phyloP scores from a whole-genome alignment of 2,329 filamentous ascomycete genomes.

The Colletotrichum coccodes region DNA sequence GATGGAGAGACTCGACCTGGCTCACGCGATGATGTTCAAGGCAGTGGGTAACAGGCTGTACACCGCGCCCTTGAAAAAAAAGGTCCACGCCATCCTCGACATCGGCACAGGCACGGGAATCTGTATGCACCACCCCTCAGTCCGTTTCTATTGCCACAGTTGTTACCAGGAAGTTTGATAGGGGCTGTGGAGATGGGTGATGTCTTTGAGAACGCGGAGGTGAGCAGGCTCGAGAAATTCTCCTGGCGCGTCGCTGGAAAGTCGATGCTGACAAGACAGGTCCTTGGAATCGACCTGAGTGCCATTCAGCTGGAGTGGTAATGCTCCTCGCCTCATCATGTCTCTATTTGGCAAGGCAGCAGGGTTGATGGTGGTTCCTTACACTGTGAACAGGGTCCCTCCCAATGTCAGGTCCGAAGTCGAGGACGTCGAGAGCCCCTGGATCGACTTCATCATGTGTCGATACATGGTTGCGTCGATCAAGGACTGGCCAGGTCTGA shows the following conservation, averaged over 20 bases:
- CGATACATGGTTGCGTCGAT: slow-evolving; percentile 7
- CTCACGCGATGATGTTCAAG: background rate
- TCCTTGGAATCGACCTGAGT: background rate
- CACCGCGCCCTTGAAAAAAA: background rate
- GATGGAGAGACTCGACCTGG: background rate
- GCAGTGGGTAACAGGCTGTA: background rate
- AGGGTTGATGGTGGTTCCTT: background rate
- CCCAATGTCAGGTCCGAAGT: slow-evolving; percentile 72
- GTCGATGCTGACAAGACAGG: background rate
- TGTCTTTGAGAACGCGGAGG: background rate
- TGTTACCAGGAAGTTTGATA: slow-evolving; percentile 40
- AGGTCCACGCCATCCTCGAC: slow-evolving; percentile 21
- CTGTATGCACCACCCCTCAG: slow-evolving; percentile 36
- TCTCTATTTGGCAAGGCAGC: too few relatives aligned
- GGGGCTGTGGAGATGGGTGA: slow-evolving; percentile 42
- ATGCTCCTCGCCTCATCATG: background rate
- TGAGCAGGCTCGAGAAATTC: background rate
- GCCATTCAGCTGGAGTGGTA: background rate
- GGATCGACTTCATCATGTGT: slow-evolving; percentile 48
- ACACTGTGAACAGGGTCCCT: slow-evolving; percentile 57
- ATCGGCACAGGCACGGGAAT: slow-evolving; percentile 38
- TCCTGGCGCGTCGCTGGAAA: too few relatives aligned
- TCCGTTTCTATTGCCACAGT: background rate
- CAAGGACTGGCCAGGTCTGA: slow-evolving; percentile 2
- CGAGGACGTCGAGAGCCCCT: slow-evolving; percentile 68